Evolutionary conservation across 2,329 filamentous ascomycete species (phyloP).

Genomic region (Paraphaeosphaeria minitans): DNA sequence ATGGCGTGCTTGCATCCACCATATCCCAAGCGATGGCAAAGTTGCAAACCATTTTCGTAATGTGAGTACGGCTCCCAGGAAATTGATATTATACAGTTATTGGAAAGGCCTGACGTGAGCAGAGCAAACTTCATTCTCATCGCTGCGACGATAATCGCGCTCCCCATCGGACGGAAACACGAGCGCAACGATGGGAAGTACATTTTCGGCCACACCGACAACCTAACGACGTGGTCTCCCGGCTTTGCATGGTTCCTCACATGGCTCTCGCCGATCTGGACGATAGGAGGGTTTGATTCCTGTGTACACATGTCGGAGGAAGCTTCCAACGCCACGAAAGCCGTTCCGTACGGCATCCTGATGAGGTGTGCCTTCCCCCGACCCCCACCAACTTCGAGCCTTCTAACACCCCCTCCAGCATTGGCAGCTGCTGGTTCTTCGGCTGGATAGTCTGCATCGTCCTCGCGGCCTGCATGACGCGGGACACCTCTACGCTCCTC

Average conservation of each 20-base stretch:
- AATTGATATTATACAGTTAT: neutral
- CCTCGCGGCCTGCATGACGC: slow-evolving; percentile 62
- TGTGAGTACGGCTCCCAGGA: slow-evolving; percentile 19
- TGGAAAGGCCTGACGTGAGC: neutral
- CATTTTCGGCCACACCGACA: slow-evolving; percentile 63
- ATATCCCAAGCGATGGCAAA: slow-evolving; percentile 63
- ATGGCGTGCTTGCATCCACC: slow-evolving; percentile 60
- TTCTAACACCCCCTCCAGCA: slow-evolving; percentile 1
- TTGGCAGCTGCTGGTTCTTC: slow-evolving; percentile 57
- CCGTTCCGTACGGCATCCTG: slow-evolving; percentile 64
- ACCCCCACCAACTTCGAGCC: neutral
- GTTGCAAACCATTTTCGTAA: slow-evolving; percentile 62
- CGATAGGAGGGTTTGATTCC: slow-evolving; percentile 45
- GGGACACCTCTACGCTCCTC: slow-evolving; percentile 57
- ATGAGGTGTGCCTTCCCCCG: slow-evolving; percentile 37
- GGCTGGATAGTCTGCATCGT: slow-evolving; percentile 64
- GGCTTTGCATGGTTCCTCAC: slow-evolving; percentile 63
- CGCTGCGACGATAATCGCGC: slow-evolving; percentile 57
- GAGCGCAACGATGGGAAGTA: slow-evolving; percentile 44
- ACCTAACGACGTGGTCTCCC: slow-evolving; percentile 59
- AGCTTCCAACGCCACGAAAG: slow-evolving; percentile 63
- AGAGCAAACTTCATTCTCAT: slow-evolving; percentile 62
- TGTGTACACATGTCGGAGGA: slow-evolving; percentile 63
- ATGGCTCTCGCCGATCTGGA: slow-evolving; percentile 68
- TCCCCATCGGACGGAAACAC: slow-evolving; percentile 29